These are phyloP conservation scores for Hemisphaericaspora xylanilytica DNA, from an alignment of 1,139 yeast species.

Conservation along the genomic window DNA sequence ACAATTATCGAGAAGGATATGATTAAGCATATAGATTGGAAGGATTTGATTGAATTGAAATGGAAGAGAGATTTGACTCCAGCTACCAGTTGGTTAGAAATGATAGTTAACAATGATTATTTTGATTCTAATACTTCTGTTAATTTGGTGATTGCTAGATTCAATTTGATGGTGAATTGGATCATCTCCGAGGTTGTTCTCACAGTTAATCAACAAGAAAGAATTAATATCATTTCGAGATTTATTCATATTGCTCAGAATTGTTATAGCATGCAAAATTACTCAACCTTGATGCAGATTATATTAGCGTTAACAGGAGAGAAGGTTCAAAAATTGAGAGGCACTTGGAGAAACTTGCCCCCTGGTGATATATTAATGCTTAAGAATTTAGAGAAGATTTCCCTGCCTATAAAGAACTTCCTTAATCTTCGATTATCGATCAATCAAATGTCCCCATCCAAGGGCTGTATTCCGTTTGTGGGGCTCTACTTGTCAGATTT, in stretches of 20 bases:
- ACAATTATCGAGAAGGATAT: slow-evolving; percentile 86
- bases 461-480: slow-evolving; percentile 87
- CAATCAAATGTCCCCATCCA: slow-evolving; percentile 60
- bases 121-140: slow-evolving; percentile 60
- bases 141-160: slow-evolving; percentile 81
- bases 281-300: slow-evolving; percentile 83
- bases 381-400: slow-evolving; percentile 61
- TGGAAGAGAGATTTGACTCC: slow-evolving; percentile 71
- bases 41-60: slow-evolving; percentile 73
- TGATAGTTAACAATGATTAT: slow-evolving; percentile 60
- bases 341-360: slow-evolving; percentile 71
- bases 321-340: slow-evolving; percentile 55
- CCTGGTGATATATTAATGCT: slow-evolving; percentile 60
- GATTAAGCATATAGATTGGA: slow-evolving; percentile 86
- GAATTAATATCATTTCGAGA: slow-evolving; percentile 68
- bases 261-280: slow-evolving; percentile 73
- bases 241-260: slow-evolving; percentile 84
- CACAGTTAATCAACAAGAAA: slow-evolving; percentile 56
- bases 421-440: slow-evolving; percentile 61
- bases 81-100: slow-evolving; percentile 83
- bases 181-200: slow-evolving; percentile 80
- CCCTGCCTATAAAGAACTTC: slow-evolving; percentile 68
- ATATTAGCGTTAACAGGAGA: slow-evolving; percentile 79
- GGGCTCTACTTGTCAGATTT: slow-evolving; percentile 84
- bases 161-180: slow-evolving; percentile 91